Conservation (phyloP, 2,329 filamentous ascomycete species). For the Aspergillus chevalieri region DNA sequence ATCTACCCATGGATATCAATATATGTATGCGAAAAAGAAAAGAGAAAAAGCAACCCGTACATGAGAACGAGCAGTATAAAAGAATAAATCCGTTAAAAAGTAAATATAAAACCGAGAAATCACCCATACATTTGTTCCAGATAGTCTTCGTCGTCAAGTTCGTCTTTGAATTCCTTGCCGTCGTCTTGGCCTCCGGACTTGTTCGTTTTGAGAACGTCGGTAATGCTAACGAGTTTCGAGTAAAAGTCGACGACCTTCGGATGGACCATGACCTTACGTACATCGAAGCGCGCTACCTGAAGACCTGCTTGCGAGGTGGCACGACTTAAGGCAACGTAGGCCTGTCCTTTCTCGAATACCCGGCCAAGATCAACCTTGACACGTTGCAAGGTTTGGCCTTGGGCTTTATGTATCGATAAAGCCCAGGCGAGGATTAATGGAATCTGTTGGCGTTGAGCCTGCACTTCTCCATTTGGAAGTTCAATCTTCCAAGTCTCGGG, state of each 20-base stretch:
- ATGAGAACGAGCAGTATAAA: background rate
- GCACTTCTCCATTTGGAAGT: conserved; percentile 87
- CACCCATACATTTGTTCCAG: conserved; percentile 8
- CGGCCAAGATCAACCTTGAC: conserved; percentile 90
- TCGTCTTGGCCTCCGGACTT: conserved; percentile 23
- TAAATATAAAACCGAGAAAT: background rate
- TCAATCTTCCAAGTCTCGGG: conserved; percentile 96
- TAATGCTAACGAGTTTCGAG: conserved; percentile 68
- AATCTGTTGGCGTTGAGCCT: conserved; percentile 74
- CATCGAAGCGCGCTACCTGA: conserved; percentile 83
- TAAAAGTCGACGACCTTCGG: conserved; percentile 82
- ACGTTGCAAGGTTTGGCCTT: conserved; percentile 86
- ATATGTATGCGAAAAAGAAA: conserved; percentile 3
- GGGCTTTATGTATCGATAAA: conserved; percentile 94
- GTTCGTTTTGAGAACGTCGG: conserved; percentile 41
- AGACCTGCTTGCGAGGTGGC: conserved; percentile 81
- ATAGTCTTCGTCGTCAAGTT: conserved; percentile 45
- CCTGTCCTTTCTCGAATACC: conserved; percentile 95
- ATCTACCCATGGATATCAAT: conserved; percentile 8
- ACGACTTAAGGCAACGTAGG: conserved; percentile 91
- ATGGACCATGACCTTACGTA: conserved; percentile 89
- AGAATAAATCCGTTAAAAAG: background rate
- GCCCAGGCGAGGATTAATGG: conserved; percentile 96
- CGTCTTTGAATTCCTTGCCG: conserved; percentile 19
- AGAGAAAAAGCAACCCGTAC: background rate